Conservation (phyloP, 1,284 basidiomycete species). For the Naganishia liquefaciens region DNA sequence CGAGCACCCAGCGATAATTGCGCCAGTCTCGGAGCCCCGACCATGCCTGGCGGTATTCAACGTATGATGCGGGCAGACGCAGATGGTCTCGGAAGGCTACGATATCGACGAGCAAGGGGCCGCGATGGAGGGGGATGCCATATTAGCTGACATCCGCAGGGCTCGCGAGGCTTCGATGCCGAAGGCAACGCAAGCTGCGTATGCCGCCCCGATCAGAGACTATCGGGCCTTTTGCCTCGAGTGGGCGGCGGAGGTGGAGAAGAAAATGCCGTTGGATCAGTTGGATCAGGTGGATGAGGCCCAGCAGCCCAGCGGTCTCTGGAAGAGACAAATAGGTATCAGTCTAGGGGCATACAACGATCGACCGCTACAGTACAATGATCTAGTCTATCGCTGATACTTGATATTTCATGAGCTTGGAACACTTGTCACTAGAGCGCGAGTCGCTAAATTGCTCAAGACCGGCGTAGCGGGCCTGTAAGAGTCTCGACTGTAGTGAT, state of each 20-base stretch:
- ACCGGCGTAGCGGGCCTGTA: background rate
- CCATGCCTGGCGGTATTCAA: background rate
- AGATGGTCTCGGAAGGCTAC: background rate
- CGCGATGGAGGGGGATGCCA: background rate
- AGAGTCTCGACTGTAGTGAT: too few relatives aligned
- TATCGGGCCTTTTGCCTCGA: background rate
- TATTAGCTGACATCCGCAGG: background rate
- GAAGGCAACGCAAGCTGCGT: too few relatives aligned
- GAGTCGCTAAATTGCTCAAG: conserved; percentile 4
- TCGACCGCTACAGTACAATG: background rate
- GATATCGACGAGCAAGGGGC: too few relatives aligned
- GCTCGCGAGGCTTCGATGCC: background rate
- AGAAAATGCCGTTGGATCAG: conserved; percentile 2
- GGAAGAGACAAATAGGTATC: conserved; percentile 7
- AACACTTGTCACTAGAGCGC: background rate
- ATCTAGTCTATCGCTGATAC: background rate
- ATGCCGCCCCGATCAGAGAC: background rate
- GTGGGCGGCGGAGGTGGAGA: background rate
- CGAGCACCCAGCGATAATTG: background rate
- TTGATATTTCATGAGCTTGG: background rate
- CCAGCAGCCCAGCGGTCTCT: background rate
- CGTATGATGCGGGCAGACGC: background rate
- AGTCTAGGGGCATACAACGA: too few relatives aligned
- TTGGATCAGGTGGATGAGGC: too few relatives aligned
- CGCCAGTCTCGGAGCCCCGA: background rate